Percentiles rank a stretch among this genome's conserved stretches.
Evolutionary conservation across 805 yeast species (phyloP).

Genomic region (Sugiyamaella chiloensis): DNA sequence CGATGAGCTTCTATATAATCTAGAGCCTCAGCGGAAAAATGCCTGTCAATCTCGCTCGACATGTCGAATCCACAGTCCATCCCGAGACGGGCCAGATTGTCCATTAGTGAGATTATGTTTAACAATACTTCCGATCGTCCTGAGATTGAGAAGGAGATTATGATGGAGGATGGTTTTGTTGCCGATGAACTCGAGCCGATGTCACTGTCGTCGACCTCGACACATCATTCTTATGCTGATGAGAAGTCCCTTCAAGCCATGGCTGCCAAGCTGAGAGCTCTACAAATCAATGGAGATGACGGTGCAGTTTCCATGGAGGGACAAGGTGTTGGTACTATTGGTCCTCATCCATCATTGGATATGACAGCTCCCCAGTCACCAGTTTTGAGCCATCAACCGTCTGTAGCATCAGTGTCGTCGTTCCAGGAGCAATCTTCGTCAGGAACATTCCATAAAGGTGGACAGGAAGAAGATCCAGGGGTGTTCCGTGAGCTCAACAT

Average conservation of each 20-base stretch:
- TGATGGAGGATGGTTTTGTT: conserved; percentile 16
- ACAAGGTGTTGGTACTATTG: not conserved
- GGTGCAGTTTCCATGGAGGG: not conserved
- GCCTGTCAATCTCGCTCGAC: no score
- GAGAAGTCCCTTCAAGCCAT: conserved; percentile 62
- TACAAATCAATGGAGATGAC: conserved; percentile 16
- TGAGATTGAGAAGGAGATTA: conserved; percentile 10
- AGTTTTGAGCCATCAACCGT: not conserved
- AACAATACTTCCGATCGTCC: conserved; percentile 11
- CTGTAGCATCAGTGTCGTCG: conserved; percentile 9
- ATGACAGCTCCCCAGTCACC: conserved; percentile 14
- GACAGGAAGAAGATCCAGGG: conserved; percentile 30
- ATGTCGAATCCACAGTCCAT: conserved; percentile 10
- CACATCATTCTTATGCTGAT: conserved; percentile 54
- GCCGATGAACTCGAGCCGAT: conserved; percentile 5
- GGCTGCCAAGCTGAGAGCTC: conserved; percentile 61
- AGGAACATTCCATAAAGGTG: conserved; percentile 24
- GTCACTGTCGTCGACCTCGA: conserved; percentile 14
- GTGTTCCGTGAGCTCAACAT: conserved; percentile 34
- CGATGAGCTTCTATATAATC: no score
- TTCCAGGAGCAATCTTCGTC: conserved; percentile 26
- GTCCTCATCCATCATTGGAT: conserved; percentile 12
- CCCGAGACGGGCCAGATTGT: conserved; percentile 6
- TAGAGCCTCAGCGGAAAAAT: no score
- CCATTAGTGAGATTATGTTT: conserved; percentile 12